Base-by-base conservation (phyloP, 257 asterid species). In the Fraxinus anomala region DNA sequence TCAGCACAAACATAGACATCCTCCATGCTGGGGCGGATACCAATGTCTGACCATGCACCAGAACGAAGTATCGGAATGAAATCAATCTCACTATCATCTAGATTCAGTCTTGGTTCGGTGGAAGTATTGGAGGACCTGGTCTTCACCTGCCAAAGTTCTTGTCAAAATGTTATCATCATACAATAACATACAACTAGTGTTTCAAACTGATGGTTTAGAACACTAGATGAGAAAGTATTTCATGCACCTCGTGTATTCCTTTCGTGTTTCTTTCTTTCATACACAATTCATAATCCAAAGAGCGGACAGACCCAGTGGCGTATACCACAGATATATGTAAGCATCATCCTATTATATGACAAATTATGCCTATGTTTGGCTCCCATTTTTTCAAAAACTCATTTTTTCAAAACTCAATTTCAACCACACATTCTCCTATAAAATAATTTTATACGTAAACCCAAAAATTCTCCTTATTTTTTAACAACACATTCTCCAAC, bases 31-130 rank as follows among this genome's bases (percentile, higher is more conserved):
- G 96, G 73, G 76, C 98, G 99, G 75, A 86, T 84, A 73, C 97
- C 99, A 44, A 90, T 86, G 81, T 93, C 99, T 7, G 96, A 80
- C 93, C 98, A 93, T 6, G 91, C 96, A 14, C 99, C 99, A 9
- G 98, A 93, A 61, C 99, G 97, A 72, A 93, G 92, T 70, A 81
- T 74, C 28, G 99, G 98, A 19, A 82, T 49, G 72, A 75, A 89
- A 74, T 85, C 85, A 42, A 78, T 47, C 76, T 56, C 88, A 83
- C 77, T 21, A 79, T 74, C 91, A 81, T 81, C 90, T 77, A 79
- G 76, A 63, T 61, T 75, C 82, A 87, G 73, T 78, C 83, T 87
- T 37, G 83, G 88, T 65, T 82, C 93, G 77, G 78, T 56, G 21
- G 88, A 63, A 70, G 80, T 76, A 76, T 78, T 89, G 23, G 83